These are phyloP conservation scores for Nephelium lappaceum DNA, from an alignment of 345 rosid species.

Conservation along the genomic window DNA sequence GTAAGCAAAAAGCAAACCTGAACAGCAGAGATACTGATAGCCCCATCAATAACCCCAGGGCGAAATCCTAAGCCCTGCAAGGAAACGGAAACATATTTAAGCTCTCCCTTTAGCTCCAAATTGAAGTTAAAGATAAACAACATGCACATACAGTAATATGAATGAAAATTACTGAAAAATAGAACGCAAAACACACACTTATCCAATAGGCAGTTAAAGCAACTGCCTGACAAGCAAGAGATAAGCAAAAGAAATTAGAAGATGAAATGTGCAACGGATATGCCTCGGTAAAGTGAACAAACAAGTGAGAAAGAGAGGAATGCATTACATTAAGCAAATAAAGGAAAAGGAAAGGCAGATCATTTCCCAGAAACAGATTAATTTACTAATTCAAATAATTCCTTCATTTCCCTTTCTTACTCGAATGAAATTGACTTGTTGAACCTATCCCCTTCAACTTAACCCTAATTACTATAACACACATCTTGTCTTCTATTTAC, in stretches of 20 bases:
- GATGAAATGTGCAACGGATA: neutral
- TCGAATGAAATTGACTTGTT: neutral
- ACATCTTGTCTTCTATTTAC: neutral
- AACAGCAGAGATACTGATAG: constrained; percentile 93
- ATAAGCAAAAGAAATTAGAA: neutral
- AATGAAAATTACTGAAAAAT: neutral
- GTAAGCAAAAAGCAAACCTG: constrained; percentile 51
- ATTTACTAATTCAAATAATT: neutral
- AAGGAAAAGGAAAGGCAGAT: neutral
- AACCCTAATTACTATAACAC: neutral
- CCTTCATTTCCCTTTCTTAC: neutral
- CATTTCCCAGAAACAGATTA: neutral
- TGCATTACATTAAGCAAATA: neutral
- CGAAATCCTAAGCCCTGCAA: constrained; percentile 86
- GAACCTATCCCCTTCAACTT: neutral
- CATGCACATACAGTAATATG: neutral
- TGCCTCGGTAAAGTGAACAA: neutral
- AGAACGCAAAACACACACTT: neutral
- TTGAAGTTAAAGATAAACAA: neutral
- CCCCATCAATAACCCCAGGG: constrained; percentile 88
- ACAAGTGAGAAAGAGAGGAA: neutral
- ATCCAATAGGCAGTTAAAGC: neutral
- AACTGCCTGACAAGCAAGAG: neutral
- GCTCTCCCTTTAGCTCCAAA: neutral
- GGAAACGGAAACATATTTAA: constrained; percentile 10